Base-by-base conservation (phyloP, 2,329 filamentous ascomycete genomes). In the Scytalidium lignicola region DNA sequence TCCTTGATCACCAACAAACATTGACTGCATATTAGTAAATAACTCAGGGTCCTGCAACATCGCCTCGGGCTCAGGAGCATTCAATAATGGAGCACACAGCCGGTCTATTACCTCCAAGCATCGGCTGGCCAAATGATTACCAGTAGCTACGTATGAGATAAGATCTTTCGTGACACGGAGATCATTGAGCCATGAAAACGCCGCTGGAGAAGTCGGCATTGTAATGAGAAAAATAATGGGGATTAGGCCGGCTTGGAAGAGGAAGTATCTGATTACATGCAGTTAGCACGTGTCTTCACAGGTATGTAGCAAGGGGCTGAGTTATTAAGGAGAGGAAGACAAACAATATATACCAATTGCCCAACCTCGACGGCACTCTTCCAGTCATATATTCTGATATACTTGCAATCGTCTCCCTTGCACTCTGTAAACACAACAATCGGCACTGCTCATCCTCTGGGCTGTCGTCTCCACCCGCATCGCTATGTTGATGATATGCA, bases 231-330 rank as follows among this genome's bases (percentile, higher is more conserved):
- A 67, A 43, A 73, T 67, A 23, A 70, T 65, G 3, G 70, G 70
- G 42, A 72, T 70, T 2, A 72, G 54, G 19, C 65, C 68, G 13
- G 70, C 70, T 58, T 73, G 70, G 59, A 73, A 73, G 37, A 73
- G 64, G 53, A 72, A 72, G 55, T 72, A 71, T 18, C 53, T 41
- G 37, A 32, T 23, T 26, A 53, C 47, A 55, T 5, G 23, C 5
- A 6, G 23, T 47, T 18, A 43, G 18, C 29, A 12, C 10, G 21
- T 43, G 21, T 2, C 9, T 32, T 13, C 12, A 23, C 15, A 41
- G 28, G 28, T 21, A 42, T 4, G 20, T 17, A 22, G 5, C 40
- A 2, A 19, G 19, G 15, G n/a, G n/a, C n/a, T n/a, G n/a, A n/a
- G n/a, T n/a, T n/a, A 17, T 8, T 26, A 21, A 8, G 9, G 8